A percentile compares a stretch with the other conserved stretches of the same genome.
phyloP scores from a whole-genome alignment of 768 basidiomycete genomes.

The Auriscalpium vulgare region DNA sequence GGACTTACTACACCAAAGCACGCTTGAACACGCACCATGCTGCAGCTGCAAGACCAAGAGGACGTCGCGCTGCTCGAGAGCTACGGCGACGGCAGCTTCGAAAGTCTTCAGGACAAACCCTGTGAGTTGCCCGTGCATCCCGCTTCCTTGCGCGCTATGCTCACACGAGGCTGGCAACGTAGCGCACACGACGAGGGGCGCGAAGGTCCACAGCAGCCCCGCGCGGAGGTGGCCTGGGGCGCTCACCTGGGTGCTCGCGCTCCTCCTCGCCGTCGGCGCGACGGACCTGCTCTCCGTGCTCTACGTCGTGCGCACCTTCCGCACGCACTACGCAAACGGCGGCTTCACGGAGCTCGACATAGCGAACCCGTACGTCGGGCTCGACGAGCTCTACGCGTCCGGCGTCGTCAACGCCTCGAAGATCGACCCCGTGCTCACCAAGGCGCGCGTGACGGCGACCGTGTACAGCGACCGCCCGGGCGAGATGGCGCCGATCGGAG shows the following conservation, averaged over 20 bases:
- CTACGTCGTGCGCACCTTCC: constrained; percentile 10
- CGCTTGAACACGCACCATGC: too few species aligned
- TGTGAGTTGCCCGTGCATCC: too few species aligned
- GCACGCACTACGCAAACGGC: not conserved
- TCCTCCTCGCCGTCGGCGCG: constrained; percentile 8
- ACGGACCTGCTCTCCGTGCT: constrained; percentile 11
- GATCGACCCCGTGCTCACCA: constrained; percentile 15
- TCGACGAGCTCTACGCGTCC: constrained; percentile 18
- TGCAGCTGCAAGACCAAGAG: too few species aligned
- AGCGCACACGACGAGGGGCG: too few species aligned
- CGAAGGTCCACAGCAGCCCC: too few species aligned
- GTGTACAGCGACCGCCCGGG: constrained; percentile 15
- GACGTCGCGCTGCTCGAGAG: too few species aligned
- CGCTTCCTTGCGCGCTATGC: too few species aligned
- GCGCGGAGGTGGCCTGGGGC: too few species aligned
- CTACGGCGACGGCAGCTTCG: too few species aligned
- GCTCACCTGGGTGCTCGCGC: constrained; percentile 3
- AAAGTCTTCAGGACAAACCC: too few species aligned
- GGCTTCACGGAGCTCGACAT: constrained; percentile 9
- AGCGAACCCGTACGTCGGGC: constrained; percentile 19
- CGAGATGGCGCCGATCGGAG: constrained; percentile 16
- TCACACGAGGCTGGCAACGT: too few species aligned
- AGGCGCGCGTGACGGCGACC: constrained; percentile 16
- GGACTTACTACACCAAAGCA: too few species aligned
- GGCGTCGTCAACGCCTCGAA: constrained; percentile 12